A percentile compares a stretch with the other conserved stretches of the same genome.
These are phyloP conservation scores for Blastocystis sp. DNA, from an alignment of 352 stramenopile genomes.

Conservation along the genomic window DNA sequence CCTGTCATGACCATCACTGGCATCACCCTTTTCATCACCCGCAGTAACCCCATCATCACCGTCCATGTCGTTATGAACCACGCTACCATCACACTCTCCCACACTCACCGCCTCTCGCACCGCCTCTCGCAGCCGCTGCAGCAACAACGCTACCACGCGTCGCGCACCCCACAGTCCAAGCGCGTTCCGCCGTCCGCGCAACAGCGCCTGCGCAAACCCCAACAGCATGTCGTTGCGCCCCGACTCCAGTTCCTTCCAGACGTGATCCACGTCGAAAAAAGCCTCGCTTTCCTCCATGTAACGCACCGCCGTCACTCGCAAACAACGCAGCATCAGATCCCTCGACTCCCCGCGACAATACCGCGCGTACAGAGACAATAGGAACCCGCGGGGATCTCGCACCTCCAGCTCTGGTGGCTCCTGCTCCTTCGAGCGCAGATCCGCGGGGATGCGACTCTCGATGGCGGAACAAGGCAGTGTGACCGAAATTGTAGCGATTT, in stretches of 20 bases:
- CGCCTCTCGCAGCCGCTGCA: too few species aligned
- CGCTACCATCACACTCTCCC: too few species aligned
- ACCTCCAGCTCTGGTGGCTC: background rate
- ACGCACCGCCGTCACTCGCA: background rate
- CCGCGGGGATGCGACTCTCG: background rate
- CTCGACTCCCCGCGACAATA: background rate
- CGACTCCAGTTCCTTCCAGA: background rate
- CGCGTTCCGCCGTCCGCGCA: too few species aligned
- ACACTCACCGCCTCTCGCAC: too few species aligned
- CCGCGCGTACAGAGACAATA: constrained; percentile 26
- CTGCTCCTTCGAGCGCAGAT: background rate
- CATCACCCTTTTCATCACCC: too few species aligned
- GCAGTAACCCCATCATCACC: too few species aligned
- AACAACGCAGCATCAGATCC: background rate
- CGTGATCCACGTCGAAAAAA: constrained; percentile 2
- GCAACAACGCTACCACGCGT: too few species aligned
- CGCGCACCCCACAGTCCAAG: too few species aligned
- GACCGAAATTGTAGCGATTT: background rate
- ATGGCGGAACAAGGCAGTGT: background rate
- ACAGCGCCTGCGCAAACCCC: too few species aligned
- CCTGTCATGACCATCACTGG: too few species aligned
- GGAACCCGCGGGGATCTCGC: background rate
- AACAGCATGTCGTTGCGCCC: too few species aligned
- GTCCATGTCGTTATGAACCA: too few species aligned
- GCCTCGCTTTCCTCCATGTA: background rate